These are phyloP conservation scores for Colletotrichum tofieldiae DNA, from an alignment of 2,329 filamentous ascomycete species.

Conservation along the genomic window DNA sequence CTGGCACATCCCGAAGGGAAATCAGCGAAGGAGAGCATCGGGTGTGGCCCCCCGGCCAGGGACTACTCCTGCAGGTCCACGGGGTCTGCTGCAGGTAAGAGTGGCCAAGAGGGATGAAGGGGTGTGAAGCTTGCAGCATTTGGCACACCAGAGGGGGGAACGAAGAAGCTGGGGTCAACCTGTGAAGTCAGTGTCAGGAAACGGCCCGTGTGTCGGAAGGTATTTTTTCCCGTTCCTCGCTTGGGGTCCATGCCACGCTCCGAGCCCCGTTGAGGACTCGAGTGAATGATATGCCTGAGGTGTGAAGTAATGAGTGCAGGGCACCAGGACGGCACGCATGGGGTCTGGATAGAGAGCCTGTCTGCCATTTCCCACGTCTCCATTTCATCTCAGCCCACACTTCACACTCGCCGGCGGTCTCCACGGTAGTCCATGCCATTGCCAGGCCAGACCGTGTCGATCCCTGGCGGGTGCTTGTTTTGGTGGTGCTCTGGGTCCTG, in stretches of 20 bases:
- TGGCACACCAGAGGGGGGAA: conserved; percentile 17
- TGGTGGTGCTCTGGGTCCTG: background rate
- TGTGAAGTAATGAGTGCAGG: background rate
- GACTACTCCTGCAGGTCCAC: conserved; percentile 39
- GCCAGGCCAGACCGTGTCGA: conserved; percentile 13
- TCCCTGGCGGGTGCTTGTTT: conserved; percentile 4
- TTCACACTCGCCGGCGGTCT: background rate
- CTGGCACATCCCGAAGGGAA: conserved; percentile 24
- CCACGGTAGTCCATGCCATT: conserved; percentile 18
- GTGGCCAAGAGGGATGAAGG: conserved; percentile 18
- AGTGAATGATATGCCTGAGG: conserved; percentile 11
- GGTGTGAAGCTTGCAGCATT: conserved; percentile 29
- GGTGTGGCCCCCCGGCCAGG: conserved; percentile 23
- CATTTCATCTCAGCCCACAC: conserved; percentile 24
- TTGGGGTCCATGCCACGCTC: background rate
- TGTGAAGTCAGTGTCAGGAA: conserved; percentile 19
- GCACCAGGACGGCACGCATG: background rate
- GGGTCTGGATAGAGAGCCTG: background rate
- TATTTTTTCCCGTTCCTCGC: conserved; percentile 22
- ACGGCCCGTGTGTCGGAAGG: conserved; percentile 22
- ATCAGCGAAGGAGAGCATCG: conserved; percentile 10
- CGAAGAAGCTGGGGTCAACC: conserved; percentile 23
- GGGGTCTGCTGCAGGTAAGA: conserved; percentile 27
- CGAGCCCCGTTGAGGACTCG: background rate
- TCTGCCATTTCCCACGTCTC: conserved; percentile 29